Conservation (phyloP, 1,284 basidiomycete species). For the Papiliotrema terrestris region DNA sequence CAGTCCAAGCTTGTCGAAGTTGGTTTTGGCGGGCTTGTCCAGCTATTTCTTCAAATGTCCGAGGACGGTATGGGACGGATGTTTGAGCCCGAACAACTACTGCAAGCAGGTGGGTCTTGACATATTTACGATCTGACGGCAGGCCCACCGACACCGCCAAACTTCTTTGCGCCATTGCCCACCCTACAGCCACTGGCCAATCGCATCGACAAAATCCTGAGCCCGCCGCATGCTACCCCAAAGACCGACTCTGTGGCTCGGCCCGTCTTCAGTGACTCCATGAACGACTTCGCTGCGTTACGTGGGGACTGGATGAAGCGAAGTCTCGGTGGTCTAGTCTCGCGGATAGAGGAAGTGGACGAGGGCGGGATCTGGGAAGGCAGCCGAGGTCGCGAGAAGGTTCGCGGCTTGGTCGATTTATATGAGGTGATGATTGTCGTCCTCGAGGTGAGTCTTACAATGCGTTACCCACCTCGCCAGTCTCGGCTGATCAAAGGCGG, state of each 20-base stretch:
- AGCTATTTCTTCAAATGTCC: slow-evolving; percentile 34
- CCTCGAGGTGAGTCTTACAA: slow-evolving; percentile 31
- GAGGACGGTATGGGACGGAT: slow-evolving; percentile 26
- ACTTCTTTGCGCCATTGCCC: slow-evolving; percentile 27
- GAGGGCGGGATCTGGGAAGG: slow-evolving; percentile 33
- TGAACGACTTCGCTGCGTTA: slow-evolving; percentile 20
- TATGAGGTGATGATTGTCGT: slow-evolving; percentile 38
- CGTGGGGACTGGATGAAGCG: slow-evolving; percentile 36
- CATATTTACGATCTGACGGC: no score
- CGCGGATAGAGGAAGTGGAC: slow-evolving; percentile 35
- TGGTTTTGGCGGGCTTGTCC: slow-evolving; percentile 30
- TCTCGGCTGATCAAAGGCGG: slow-evolving; percentile 30
- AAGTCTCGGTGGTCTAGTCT: slow-evolving; percentile 19
- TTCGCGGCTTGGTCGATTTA: slow-evolving; percentile 23
- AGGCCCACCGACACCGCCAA: slow-evolving; percentile 33
- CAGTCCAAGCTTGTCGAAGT: slow-evolving; percentile 38
- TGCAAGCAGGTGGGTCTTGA: slow-evolving; percentile 30
- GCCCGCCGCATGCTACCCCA: slow-evolving; percentile 19
- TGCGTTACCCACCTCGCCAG: background rate
- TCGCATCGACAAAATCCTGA: slow-evolving; percentile 14
- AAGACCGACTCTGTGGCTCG: slow-evolving; percentile 25
- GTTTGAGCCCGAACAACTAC: slow-evolving; percentile 25
- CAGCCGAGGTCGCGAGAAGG: slow-evolving; percentile 32
- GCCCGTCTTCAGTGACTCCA: slow-evolving; percentile 27
- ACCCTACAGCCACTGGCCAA: slow-evolving; percentile 25